Percentiles rank a stretch among this genome's conserved stretches.
phyloP scores from a whole-genome alignment of 306 rosid genomes.

The Quercus berberidifolia region DNA sequence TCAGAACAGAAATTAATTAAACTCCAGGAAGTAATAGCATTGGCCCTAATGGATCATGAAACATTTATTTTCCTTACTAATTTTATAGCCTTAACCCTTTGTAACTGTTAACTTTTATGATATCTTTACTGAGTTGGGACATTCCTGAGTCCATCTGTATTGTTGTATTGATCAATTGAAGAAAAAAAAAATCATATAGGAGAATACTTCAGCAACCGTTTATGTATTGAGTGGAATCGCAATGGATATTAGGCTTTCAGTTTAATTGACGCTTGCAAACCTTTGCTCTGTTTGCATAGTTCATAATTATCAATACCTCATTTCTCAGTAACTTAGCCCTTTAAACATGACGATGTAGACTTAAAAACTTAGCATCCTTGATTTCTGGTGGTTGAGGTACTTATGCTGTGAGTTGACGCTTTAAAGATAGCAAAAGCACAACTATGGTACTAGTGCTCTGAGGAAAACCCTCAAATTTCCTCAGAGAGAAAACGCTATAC shows the following conservation, averaged over 20 bases:
- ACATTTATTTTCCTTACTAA: constrained; percentile 46
- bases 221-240: neutral
- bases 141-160: neutral
- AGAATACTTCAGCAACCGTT: neutral
- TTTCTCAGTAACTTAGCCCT: neutral
- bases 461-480: no score
- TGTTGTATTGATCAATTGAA: neutral
- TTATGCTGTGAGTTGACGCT: no score
- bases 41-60: constrained; percentile 35
- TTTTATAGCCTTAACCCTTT: constrained; percentile 45
- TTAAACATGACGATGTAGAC: neutral
- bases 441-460: no score
- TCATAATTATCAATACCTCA: neutral
- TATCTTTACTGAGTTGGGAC: neutral
- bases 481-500: no score
- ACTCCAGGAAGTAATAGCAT: constrained; percentile 30
- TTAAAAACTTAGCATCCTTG: no score
- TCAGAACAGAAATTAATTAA: constrained; percentile 33
- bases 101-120: neutral
- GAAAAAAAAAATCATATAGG: neutral
- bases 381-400: no score
- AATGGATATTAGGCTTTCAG: neutral
- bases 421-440: no score
- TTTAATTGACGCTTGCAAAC: neutral
- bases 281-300: neutral